Base-by-base conservation (phyloP, 2,329 filamentous ascomycete species). In the Orbilia blumenaviensis region DNA sequence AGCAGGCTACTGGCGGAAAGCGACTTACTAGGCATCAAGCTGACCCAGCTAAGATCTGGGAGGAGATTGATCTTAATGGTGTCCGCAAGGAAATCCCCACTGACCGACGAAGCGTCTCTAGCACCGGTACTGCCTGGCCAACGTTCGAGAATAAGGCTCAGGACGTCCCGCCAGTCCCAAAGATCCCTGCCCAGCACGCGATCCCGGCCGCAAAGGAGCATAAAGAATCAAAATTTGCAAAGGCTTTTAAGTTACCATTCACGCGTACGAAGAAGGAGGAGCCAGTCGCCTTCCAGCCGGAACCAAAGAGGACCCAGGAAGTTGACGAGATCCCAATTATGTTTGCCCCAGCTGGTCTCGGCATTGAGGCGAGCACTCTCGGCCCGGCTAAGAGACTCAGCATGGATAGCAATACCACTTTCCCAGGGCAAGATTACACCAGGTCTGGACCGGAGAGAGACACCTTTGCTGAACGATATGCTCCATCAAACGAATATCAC, bases 1-100 rank as follows among this genome's bases (percentile, higher is more conserved):
- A 76, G 25, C 34, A 42, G 12, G 72, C 72, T n/a, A 76, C 60
- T 16, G 72, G 72, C 18, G 64, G 72, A 32, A 76, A 76, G 41
- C 64, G 72, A 46, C 29, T 76, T 48, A 76, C 72, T 0, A 56
- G 36, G 44, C 12, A 69, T 14, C 72, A 76, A 41, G 54, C 58
- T 9, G 64, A 76, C 16, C 58, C 72, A 54, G 38, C 64, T 60
- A 76, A 69, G 32, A 76, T 76, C 42, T 76, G 72, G 72, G 44
- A 66, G 25, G 64, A 76, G 50, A 76, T 76, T 38, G 64, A 76
- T 54, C 38, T 76, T 16, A 34, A 64, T 32, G 58, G 21, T 41
- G 58, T 44, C n/a, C 56, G 56, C 29, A 58, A 66, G 34, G 18
- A 48, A 12, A 44, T 44, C 6, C 16, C 29, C 38, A 16, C 46